These are phyloP conservation scores for Hysterium pulicare DNA, from an alignment of 2,329 filamentous ascomycete species.

Conservation along the genomic window DNA sequence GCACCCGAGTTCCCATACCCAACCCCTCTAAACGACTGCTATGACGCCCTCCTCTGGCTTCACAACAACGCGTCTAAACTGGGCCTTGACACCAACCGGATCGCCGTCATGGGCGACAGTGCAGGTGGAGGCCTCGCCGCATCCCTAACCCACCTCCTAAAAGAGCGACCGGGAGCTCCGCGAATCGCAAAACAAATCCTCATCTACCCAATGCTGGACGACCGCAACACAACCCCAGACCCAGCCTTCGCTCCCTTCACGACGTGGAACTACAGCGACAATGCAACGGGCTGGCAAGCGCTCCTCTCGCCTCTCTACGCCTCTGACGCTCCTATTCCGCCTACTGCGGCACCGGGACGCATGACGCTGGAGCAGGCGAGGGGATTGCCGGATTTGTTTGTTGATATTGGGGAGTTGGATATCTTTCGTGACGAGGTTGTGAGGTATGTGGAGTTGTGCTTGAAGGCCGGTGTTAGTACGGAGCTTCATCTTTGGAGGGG, in stretches of 20 bases:
- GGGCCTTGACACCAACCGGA: slow-evolving; percentile 37
- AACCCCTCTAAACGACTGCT: slow-evolving; percentile 39
- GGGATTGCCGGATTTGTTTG: slow-evolving; percentile 42
- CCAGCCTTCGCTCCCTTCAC: slow-evolving; percentile 29
- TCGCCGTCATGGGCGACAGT: slow-evolving; percentile 43
- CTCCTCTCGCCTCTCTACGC: slow-evolving; percentile 38
- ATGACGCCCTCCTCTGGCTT: slow-evolving; percentile 38
- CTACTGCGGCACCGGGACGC: slow-evolving; percentile 38
- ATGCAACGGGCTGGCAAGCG: slow-evolving; percentile 42
- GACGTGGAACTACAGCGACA: slow-evolving; percentile 37
- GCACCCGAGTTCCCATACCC: slow-evolving; percentile 42
- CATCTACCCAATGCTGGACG: slow-evolving; percentile 48
- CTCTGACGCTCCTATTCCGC: slow-evolving; percentile 30
- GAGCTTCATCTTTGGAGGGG: slow-evolving; percentile 45
- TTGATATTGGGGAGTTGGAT: slow-evolving; percentile 43
- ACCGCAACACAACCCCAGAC: slow-evolving; percentile 32
- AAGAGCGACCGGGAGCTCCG: slow-evolving; percentile 28
- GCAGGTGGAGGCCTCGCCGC: slow-evolving; percentile 44
- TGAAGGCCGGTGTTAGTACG: slow-evolving; percentile 38
- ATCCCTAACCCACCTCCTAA: slow-evolving; percentile 35
- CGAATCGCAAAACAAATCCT: slow-evolving; percentile 42
- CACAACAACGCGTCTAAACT: slow-evolving; percentile 35
- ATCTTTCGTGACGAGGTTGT: slow-evolving; percentile 43
- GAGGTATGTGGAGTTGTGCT: slow-evolving; percentile 38
- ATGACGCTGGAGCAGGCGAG: slow-evolving; percentile 9